These are phyloP conservation scores for Brettanomyces sp. DNA, from an alignment of 805 yeast genomes.

Conservation along the genomic window DNA sequence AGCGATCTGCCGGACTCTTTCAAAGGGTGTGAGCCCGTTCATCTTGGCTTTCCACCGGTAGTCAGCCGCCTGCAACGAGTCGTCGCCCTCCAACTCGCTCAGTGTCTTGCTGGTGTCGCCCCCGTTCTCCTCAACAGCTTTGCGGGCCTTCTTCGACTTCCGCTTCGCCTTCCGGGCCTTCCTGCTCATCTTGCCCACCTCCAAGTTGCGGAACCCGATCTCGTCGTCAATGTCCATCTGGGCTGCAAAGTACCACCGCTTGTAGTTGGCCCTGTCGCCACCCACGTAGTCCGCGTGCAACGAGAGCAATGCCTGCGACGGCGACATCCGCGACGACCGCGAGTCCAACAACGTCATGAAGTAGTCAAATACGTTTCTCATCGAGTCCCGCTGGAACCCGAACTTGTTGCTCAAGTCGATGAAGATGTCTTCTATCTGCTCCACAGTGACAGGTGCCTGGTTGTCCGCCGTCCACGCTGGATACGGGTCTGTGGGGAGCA, in stretches of 20 bases:
- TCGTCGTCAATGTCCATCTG: conserved; percentile 81
- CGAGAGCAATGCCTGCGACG: conserved; percentile 75
- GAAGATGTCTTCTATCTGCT: conserved; percentile 80
- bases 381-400: conserved; percentile 87
- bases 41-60: conserved; percentile 77
- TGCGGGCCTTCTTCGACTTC: conserved; percentile 68
- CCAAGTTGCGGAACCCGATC: conserved; percentile 76
- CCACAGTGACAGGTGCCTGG: conserved; percentile 75
- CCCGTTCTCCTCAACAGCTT: conserved; percentile 59
- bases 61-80: conserved; percentile 76
- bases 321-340: conserved; percentile 81
- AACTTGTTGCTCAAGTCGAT: conserved; percentile 75
- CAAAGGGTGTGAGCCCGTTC: conserved; percentile 65
- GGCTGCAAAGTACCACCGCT: conserved; percentile 84
- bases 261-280: conserved; percentile 78
- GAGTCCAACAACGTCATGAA: conserved; percentile 80
- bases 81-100: conserved; percentile 71
- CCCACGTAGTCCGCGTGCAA: conserved; percentile 85
- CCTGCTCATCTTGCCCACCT: conserved; percentile 63
- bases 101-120: conserved; percentile 49
- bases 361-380: conserved; percentile 86
- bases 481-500: conserved; percentile 84
- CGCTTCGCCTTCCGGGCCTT: conserved; percentile 76
- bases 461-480: conserved; percentile 99
- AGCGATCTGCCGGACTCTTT: conserved; percentile 71